phyloP scores from a whole-genome alignment of 2,329 filamentous ascomycete genomes.

The Fusarium floridanum region DNA sequence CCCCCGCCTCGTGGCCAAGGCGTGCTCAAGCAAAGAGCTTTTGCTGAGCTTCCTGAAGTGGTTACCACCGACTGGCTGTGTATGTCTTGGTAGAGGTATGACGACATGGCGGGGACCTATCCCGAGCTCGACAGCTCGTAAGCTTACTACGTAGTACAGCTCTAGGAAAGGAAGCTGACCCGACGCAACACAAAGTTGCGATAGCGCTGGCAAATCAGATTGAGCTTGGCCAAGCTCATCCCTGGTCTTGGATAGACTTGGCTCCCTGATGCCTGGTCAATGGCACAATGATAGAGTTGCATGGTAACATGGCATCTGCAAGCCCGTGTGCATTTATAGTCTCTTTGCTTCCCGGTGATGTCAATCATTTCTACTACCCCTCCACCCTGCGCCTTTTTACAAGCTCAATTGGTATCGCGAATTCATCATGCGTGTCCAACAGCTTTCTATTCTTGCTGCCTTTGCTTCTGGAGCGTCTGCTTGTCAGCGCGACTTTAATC shows the following conservation, averaged over 20 bases:
- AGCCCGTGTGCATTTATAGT: slow-evolving; percentile 37
- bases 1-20: slow-evolving; percentile 30
- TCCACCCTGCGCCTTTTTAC: background rate
- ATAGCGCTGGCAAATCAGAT: slow-evolving; percentile 29
- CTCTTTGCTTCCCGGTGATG: slow-evolving; percentile 8
- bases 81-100: slow-evolving; percentile 19
- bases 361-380: background rate
- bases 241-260: slow-evolving; percentile 7
- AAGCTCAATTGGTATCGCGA: background rate
- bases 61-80: slow-evolving; percentile 20
- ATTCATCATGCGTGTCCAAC: slow-evolving; percentile 31
- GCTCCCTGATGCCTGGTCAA: slow-evolving; percentile 8
- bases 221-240: background rate
- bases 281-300: slow-evolving; percentile 27
- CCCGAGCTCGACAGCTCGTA: slow-evolving; percentile 27
- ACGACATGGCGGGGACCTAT: slow-evolving; percentile 36
- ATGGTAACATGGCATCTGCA: slow-evolving; percentile 33
- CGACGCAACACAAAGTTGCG: slow-evolving; percentile 4
- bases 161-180: slow-evolving; percentile 29
- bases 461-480: slow-evolving; percentile 43
- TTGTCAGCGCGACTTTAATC: slow-evolving; percentile 48
- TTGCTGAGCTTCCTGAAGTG: slow-evolving; percentile 29
- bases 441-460: slow-evolving; percentile 35
- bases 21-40: background rate
- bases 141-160: slow-evolving; percentile 23